Evolutionary conservation across 768 basidiomycete species (phyloP).

Genomic region (Podaxis sp.): DNA sequence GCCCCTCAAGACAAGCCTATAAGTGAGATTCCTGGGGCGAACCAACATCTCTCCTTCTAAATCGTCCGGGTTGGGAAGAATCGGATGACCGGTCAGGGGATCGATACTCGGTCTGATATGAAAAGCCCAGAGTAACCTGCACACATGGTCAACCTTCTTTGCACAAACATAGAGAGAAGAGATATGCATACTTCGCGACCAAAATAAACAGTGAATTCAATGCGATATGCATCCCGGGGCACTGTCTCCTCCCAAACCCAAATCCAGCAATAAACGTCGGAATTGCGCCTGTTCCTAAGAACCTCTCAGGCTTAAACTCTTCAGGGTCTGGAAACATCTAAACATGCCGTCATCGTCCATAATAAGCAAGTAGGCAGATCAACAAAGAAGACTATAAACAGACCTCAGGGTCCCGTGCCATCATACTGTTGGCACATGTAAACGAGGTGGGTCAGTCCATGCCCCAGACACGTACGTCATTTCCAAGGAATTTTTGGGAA

Average conservation of each 20-base stretch:
- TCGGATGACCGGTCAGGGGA: slow-evolving; percentile 9
- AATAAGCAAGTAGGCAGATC: neutral
- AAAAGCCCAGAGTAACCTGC: slow-evolving; percentile 24
- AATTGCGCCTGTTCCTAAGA: slow-evolving; percentile 16
- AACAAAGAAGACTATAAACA: neutral
- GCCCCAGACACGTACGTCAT: neutral
- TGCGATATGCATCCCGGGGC: slow-evolving; percentile 26
- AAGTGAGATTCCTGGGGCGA: slow-evolving; percentile 18
- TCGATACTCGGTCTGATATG: slow-evolving; percentile 17
- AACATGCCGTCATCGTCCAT: neutral
- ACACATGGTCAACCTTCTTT: neutral
- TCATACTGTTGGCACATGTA: slow-evolving; percentile 14
- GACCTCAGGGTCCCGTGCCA: slow-evolving; percentile 23
- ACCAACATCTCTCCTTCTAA: slow-evolving; percentile 18
- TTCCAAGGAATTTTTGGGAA: neutral
- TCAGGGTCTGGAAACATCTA: slow-evolving; percentile 22
- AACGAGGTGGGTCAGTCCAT: neutral
- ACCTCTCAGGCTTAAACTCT: slow-evolving; percentile 22
- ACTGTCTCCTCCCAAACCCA: slow-evolving; percentile 27
- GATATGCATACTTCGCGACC: slow-evolving; percentile 17
- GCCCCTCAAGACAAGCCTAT: slow-evolving; percentile 11
- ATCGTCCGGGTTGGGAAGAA: slow-evolving; percentile 18
- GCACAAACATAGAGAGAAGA: too few species aligned
- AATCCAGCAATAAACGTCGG: slow-evolving; percentile 28
- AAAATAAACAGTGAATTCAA: slow-evolving; percentile 25